A percentile compares a stretch with the other conserved stretches of the same genome.
Evolutionary conservation across 2,329 filamentous ascomycete genomes (phyloP).

Genomic region (Aaosphaeria arxii): DNA sequence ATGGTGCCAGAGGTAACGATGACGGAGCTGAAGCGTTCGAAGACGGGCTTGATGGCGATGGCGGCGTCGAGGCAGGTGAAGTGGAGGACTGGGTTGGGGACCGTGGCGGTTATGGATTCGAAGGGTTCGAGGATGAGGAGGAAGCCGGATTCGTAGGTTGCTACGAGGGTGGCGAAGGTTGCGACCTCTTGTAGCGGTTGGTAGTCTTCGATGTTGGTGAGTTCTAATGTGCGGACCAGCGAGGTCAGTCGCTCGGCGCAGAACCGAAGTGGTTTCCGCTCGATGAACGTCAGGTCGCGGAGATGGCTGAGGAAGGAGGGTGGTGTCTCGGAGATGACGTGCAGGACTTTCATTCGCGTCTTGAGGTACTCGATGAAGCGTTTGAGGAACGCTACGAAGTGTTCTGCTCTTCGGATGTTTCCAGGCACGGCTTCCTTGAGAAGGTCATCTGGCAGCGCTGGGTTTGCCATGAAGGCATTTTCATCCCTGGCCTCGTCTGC

Average conservation of each 20-base stretch:
- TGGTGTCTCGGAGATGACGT: constrained; percentile 96
- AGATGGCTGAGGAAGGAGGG: constrained; percentile 90
- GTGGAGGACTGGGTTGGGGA: constrained; percentile 94
- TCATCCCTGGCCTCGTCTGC: constrained; percentile 88
- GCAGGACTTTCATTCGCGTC: constrained; percentile 96
- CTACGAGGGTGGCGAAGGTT: constrained; percentile 91
- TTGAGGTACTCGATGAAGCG: constrained; percentile 97
- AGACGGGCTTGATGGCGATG: constrained; percentile 96
- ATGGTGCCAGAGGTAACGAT: constrained; percentile 98
- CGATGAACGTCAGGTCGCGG: constrained; percentile 95
- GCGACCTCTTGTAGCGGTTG: constrained; percentile 96
- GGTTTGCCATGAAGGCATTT: constrained; percentile 96
- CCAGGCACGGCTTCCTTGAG: constrained; percentile 94
- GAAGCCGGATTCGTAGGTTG: constrained; percentile 96
- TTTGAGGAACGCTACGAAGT: constrained; percentile 92
- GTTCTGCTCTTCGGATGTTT: constrained; percentile 92
- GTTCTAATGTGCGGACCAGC: constrained; percentile 87
- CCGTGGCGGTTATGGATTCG: constrained; percentile 90
- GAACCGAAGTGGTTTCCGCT: constrained; percentile 90
- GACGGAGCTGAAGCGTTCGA: constrained; percentile 95
- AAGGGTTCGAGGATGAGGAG: constrained; percentile 95
- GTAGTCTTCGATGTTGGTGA: constrained; percentile 97
- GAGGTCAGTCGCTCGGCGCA: constrained; percentile 94
- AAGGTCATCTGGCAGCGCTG: constrained; percentile 86
- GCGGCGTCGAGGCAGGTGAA: constrained; percentile 96